These are phyloP conservation scores for Leishmania turanica DNA, from an alignment of 208 protist species.

Conservation along the genomic window DNA sequence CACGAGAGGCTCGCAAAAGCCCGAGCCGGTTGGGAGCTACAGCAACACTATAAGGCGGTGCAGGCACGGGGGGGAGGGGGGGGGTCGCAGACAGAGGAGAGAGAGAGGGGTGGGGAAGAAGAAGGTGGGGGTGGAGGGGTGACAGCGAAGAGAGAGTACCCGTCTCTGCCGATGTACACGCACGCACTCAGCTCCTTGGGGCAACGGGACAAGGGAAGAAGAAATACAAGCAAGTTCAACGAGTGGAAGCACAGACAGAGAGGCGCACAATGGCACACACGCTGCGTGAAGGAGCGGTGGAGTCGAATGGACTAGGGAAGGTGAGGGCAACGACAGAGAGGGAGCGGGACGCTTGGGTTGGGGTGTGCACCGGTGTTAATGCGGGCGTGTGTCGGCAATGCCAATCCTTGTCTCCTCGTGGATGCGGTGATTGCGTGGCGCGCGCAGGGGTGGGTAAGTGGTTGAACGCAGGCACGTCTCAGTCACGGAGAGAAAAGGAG, in stretches of 20 bases:
- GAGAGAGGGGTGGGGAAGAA: not conserved
- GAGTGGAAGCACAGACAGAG: not conserved
- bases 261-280: not conserved
- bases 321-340: not conserved
- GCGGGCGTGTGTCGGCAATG: not conserved
- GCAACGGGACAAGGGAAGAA: not conserved
- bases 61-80: too few relatives aligned
- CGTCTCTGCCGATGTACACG: too few relatives aligned
- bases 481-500: constrained; percentile 5
- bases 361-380: not conserved
- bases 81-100: not conserved
- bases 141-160: not conserved
- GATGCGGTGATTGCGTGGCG: too few relatives aligned
- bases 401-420: too few relatives aligned
- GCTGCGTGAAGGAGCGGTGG: not conserved
- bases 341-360: not conserved
- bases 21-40: not conserved
- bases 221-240: not conserved
- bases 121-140: not conserved
- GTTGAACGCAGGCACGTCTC: not conserved
- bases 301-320: not conserved
- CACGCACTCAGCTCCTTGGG: too few relatives aligned
- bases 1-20: not conserved
- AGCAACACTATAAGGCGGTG: not conserved
- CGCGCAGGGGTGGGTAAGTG: not conserved